phyloP scores from a whole-genome alignment of 768 basidiomycete genomes.

The Tylopilus plumbeoviolaceoides region DNA sequence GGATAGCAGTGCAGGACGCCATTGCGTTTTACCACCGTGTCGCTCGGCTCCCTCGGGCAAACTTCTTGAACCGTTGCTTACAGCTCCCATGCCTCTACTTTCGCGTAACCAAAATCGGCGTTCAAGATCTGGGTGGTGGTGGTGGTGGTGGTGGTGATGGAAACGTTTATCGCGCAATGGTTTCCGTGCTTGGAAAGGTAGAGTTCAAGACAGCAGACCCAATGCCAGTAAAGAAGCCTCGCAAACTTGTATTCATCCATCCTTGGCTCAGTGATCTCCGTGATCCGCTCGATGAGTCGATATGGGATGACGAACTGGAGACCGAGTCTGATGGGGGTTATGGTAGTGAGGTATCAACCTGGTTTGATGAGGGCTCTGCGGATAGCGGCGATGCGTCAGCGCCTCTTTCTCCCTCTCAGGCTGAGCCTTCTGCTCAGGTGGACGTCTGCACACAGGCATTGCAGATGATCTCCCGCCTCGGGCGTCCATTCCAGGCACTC shows the following conservation, averaged over 20 bases:
- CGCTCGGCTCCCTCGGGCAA: background rate
- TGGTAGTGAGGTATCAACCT: too few species aligned
- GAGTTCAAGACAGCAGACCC: background rate
- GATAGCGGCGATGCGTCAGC: background rate
- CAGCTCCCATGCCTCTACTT: background rate
- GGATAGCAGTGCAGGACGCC: background rate
- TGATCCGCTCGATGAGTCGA: too few species aligned
- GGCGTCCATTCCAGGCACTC: background rate
- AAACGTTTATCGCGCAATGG: background rate
- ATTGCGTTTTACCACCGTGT: background rate
- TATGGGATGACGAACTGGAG: background rate
- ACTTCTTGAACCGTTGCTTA: background rate
- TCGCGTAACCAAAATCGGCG: background rate
- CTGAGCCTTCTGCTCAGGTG: background rate
- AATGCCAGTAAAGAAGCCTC: background rate
- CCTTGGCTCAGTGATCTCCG: conserved; percentile 11
- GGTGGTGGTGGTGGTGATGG: too few species aligned
- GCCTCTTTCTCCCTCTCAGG: background rate
- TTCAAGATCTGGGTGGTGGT: background rate
- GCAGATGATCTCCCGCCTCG: conserved; percentile 1
- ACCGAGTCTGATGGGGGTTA: too few species aligned
- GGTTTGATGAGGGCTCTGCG: too few species aligned
- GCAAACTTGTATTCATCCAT: conserved; percentile 1
- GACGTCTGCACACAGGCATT: background rate
- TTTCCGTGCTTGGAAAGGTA: background rate